Evolutionary conservation across 2,329 filamentous ascomycete species (phyloP), one percentile per base, ranked within the genome.

Genomic region (Arthrocladium fulminans): DNA sequence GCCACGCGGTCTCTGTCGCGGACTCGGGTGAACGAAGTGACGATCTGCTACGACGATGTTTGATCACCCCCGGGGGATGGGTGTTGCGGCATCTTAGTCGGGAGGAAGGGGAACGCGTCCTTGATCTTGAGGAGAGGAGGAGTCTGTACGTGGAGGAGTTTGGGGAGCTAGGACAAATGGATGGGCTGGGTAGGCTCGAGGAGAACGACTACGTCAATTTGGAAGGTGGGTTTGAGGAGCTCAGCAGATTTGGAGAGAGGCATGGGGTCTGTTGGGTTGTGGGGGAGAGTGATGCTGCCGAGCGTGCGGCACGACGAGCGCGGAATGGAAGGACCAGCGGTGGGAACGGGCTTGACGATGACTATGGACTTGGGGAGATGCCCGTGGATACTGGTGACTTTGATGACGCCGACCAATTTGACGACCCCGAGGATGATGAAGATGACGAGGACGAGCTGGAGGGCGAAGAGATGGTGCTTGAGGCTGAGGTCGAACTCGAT

Each of bases 101-200:
- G 2, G 68, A 70, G n/a, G 71, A 73, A 55, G 69, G 71, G 51
- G 64, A 70, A 15, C 64, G 63, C 19, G 69, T 71, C 35, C 60
- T 73, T 1, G 63, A 63, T n/a, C 59, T 73, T 5, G 68, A 73
- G 53, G 67, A 67, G 49, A 62, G 59, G 46, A 17, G 54, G 59
- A 9, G 65, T 65, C 50, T 60, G 58, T 30, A 64, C 63, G 38
- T 62, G 3, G 57, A 67, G 45, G 65, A 68, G 50, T 69, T 66
- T 51, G 66, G 67, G 2, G 57, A 60, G 2, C 54, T 63, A 2
- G 57, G 61, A 3, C 58, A 64, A 37, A 59, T 57, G 57, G 44
- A 51, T 15, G 55, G 51, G 0, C 49, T 59, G 3, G 52, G 51
- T 27, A 49, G 46, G 17, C 52, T 59, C 2, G 63, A 67, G 8